Conservation (phyloP, 805 yeast species). For the Yueomyces sinensis region DNA sequence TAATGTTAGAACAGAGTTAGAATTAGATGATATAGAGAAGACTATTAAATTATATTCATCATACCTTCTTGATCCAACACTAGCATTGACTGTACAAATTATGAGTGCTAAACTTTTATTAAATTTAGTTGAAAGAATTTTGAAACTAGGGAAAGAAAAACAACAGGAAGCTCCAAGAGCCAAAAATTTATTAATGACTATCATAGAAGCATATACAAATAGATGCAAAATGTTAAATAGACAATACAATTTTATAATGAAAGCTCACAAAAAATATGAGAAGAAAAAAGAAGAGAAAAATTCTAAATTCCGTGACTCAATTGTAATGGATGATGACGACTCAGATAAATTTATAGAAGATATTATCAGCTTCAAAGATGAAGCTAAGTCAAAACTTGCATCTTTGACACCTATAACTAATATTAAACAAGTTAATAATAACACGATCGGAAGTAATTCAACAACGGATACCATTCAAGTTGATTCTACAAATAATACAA, state of each 20-base stretch:
- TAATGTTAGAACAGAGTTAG: conserved; percentile 72
- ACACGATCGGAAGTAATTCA: neutral
- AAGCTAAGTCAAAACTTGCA: neutral
- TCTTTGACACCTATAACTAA: too few relatives aligned
- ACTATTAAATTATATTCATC: conserved; percentile 75
- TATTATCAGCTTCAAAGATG: conserved; percentile 16
- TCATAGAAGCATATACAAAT: conserved; percentile 78
- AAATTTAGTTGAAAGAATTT: conserved; percentile 78
- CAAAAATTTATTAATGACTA: conserved; percentile 64
- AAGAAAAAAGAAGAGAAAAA: conserved; percentile 31
- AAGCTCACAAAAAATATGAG: conserved; percentile 43
- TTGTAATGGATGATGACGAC: conserved; percentile 24
- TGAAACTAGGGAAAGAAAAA: conserved; percentile 48
- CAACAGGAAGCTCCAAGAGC: conserved; percentile 57
- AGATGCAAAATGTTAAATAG: conserved; percentile 66
- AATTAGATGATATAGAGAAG: conserved; percentile 73
- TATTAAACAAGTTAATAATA: neutral
- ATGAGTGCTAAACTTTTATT: conserved; percentile 88
- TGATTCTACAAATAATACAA: neutral
- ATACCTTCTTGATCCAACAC: conserved; percentile 63
- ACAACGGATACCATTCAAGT: neutral
- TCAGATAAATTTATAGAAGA: conserved; percentile 26
- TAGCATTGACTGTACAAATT: conserved; percentile 84
- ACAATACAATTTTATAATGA: conserved; percentile 52
- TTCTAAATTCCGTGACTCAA: conserved; percentile 25